Conservation (phyloP, 768 basidiomycete species). For the Multifurca ochricompacta region DNA sequence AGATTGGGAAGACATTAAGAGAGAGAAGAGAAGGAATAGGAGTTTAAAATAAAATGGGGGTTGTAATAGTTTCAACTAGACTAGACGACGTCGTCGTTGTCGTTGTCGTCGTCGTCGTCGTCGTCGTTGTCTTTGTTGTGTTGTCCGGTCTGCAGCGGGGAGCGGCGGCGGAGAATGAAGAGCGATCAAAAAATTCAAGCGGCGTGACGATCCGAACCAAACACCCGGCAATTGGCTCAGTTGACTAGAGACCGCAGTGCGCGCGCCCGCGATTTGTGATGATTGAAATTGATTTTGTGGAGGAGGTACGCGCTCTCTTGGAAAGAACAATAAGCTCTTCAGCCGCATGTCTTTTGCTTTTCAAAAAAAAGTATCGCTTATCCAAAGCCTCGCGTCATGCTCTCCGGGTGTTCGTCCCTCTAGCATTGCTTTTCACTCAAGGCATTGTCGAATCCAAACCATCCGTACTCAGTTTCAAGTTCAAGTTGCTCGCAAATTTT, state of each 20-base stretch:
- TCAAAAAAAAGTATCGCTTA: conserved; percentile 1
- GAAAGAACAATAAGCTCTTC: conserved; percentile 16
- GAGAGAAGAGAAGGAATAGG: neutral
- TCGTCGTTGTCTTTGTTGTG: conserved; percentile 6
- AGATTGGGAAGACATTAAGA: conserved; percentile 12
- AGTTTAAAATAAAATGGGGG: neutral
- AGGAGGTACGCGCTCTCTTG: neutral
- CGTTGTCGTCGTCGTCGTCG: conserved; percentile 2
- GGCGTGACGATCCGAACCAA: conserved; percentile 13
- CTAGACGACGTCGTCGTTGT: conserved; percentile 3
- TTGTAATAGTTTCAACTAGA: neutral
- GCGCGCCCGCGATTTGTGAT: too few species aligned
- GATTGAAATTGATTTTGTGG: neutral
- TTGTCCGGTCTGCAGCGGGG: neutral
- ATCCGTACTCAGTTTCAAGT: neutral
- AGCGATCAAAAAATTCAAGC: conserved; percentile 5
- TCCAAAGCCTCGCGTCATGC: conserved; percentile 10
- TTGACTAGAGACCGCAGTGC: neutral
- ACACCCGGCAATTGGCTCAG: conserved; percentile 9
- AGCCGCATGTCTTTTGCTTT: conserved; percentile 14
- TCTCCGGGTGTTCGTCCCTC: neutral
- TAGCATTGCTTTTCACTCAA: neutral
- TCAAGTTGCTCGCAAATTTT: neutral
- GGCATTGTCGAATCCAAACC: neutral
- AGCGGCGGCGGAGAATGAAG: neutral